These are phyloP conservation scores for Aspergillus ellipticus DNA, from an alignment of 495 filamentous ascomycete species.

Conservation along the genomic window DNA sequence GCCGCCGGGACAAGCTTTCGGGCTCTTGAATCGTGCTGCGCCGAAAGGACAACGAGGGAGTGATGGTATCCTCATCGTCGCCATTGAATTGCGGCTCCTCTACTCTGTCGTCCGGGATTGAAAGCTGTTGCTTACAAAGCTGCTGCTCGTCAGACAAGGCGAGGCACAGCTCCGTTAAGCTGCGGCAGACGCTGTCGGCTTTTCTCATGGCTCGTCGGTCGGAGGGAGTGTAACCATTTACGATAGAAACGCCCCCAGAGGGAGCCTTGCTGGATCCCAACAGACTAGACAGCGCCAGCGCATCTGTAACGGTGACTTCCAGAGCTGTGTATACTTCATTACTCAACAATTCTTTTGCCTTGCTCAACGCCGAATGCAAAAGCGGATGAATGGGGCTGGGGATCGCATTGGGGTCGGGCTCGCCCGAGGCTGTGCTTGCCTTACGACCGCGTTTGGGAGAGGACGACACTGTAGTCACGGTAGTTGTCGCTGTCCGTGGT, in stretches of 20 bases:
- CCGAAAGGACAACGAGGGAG: conserved; percentile 28
- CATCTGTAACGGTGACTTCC: conserved; percentile 78
- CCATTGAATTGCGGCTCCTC: conserved; percentile 26
- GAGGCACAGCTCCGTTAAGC: conserved; percentile 87
- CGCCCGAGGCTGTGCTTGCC: conserved; percentile 48
- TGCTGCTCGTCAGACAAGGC: conserved; percentile 61
- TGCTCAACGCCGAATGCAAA: conserved; percentile 73
- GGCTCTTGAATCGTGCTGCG: conserved; percentile 45
- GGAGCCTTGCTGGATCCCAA: conserved; percentile 68
- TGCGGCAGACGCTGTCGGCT: conserved; percentile 88
- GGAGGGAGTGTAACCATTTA: conserved; percentile 50
- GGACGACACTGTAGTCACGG: conserved; percentile 85
- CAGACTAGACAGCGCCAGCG: conserved; percentile 67
- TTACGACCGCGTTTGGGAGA: conserved; percentile 69
- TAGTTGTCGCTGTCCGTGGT: conserved; percentile 86
- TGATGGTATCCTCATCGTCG: conserved; percentile 29
- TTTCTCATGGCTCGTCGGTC: conserved; percentile 85
- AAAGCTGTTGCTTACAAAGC: conserved; percentile 25
- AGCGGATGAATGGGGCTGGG: conserved; percentile 64
- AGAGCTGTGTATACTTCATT: conserved; percentile 75
- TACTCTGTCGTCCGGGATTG: conserved; percentile 23
- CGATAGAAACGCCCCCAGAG: conserved; percentile 55
- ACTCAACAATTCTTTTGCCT: conserved; percentile 63
- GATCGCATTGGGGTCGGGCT: conserved; percentile 28
- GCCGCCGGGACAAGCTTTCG: conserved; percentile 28